Evolutionary conservation across 148 eudicot species (phyloP), one percentile per base, ranked within the genome.

Genomic region (Silene latifolia): DNA sequence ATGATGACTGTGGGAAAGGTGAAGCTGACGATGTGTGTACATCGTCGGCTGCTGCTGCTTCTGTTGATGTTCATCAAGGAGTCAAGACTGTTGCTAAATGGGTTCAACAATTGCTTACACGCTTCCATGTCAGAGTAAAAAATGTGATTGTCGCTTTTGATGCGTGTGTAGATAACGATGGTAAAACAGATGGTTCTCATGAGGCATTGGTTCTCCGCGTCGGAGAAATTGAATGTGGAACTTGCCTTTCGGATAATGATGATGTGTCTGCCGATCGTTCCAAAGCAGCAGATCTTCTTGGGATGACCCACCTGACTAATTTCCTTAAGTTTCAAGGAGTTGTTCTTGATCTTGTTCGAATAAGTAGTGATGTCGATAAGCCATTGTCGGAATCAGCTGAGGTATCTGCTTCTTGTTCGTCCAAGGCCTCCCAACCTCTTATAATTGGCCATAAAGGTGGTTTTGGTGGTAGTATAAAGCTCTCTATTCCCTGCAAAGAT

Each of bases 401-500:
- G n/a, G 88, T 66, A 72, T 70, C 81, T 65, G 19, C 74, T 78
- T 32, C 67, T 53, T 78, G 75, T 77, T 65, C 82, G 25, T 65
- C 87, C 7, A 83, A 80, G 72, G 79, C 77, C 58, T 85, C 87
- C 53, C 82, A 85, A 79, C 84, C 87, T 11, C 66, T 92, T 75
- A 73, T 92, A 58, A 83, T 90, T 32, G 96, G 99, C 59, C 85
- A 80, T 76, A 82, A 51, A 20, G 89, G 87, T 82, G 99, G 99
- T 20, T 82, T 95, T 79, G 87, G 91, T 15, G 99, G 99, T 51
- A 85, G 80, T 77, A 69, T 95, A 13, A 85, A 80, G 74, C 79
- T 95, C 71, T 86, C 88, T 74, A 89, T 95, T 80, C 97, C 99
- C 20, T 95, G 97, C 92, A 85, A 86, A 74, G 88, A 92, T 83